Evolutionary conservation across 805 yeast species (phyloP), one percentile per base, ranked within the genome.

Genomic region (Lipomyces sp.): DNA sequence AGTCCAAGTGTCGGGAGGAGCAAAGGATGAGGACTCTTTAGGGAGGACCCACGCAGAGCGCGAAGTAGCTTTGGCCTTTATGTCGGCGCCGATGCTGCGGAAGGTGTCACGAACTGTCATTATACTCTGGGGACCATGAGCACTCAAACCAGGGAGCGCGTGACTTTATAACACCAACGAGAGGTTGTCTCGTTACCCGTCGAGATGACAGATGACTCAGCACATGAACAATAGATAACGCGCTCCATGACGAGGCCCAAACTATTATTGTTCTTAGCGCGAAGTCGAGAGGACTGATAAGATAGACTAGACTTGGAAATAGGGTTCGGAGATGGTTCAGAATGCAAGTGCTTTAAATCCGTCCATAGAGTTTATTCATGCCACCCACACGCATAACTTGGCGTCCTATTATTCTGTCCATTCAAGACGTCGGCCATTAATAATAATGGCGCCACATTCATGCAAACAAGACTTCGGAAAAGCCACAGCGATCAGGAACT

Each of bases 1-100:
- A n/a, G 72, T 70, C 74, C 74, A 73, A 42, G 71, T 65, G 15
- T 66, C 64, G 10, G 62, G 58, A 2, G 74, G 74, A 7, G 75
- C 75, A 30, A 65, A 59, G 2, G 75, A 71, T 18, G 71, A 59
- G n/a, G 57, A 8, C 53, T 72, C 69, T 59, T 73, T 73, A 18
- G 70, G 72, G 4, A 73, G 69, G n/a, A 35, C 64, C 74, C 74
- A 71, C 24, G 73, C 70, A 15, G 63, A 56, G 33, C 57, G 60
- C 8, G 65, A 53, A 24, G 74, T 72, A 35, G 69, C 65, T 42
- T 69, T 62, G 50, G 63, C 62, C 64, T 72, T 72, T 13, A 39
- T 39, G 45, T 39, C 45, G 4, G 45, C 45, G 18, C 45, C n/a
- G 53, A 64, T 48, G 57, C 51, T 42, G 50, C 50, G 42, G 48